Conservation (phyloP, 2,329 filamentous ascomycete genomes). For the Xylaria sp. region DNA sequence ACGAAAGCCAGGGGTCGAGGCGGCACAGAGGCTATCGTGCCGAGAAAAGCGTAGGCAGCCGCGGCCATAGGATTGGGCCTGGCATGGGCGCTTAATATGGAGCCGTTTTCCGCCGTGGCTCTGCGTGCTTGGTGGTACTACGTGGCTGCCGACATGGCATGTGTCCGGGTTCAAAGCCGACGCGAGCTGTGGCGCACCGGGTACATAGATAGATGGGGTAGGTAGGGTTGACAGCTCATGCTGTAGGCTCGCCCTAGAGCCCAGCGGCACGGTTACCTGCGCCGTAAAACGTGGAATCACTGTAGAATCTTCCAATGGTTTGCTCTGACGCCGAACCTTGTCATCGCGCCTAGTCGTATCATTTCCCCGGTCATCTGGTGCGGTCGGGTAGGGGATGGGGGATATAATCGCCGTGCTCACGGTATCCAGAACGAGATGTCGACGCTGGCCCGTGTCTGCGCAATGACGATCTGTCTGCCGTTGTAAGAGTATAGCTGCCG, state of each 20-base stretch:
- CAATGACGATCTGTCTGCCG: conserved; percentile 12
- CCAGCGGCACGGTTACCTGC: neutral
- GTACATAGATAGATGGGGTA: neutral
- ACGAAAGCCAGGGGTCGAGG: neutral
- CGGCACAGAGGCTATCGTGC: neutral
- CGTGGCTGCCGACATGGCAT: neutral
- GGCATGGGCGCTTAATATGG: neutral
- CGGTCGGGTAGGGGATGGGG: conserved; percentile 23
- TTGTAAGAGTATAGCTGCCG: conserved; percentile 19
- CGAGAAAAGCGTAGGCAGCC: conserved; percentile 12
- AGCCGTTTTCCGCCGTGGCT: neutral
- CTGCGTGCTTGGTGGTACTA: neutral
- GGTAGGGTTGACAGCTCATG: neutral
- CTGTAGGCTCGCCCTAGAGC: neutral
- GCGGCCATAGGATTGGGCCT: neutral
- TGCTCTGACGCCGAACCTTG: neutral
- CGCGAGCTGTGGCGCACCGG: neutral
- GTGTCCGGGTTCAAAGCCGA: neutral
- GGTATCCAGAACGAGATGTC: conserved; percentile 4
- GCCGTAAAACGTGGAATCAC: conserved; percentile 10
- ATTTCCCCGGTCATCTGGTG: neutral
- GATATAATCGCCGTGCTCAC: conserved; percentile 21
- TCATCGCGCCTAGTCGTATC: neutral
- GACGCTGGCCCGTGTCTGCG: conserved; percentile 2
- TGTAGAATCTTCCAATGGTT: neutral